phyloP scores from a whole-genome alignment of 495 filamentous ascomycete species.

The Pseudevernia furfuracea region DNA sequence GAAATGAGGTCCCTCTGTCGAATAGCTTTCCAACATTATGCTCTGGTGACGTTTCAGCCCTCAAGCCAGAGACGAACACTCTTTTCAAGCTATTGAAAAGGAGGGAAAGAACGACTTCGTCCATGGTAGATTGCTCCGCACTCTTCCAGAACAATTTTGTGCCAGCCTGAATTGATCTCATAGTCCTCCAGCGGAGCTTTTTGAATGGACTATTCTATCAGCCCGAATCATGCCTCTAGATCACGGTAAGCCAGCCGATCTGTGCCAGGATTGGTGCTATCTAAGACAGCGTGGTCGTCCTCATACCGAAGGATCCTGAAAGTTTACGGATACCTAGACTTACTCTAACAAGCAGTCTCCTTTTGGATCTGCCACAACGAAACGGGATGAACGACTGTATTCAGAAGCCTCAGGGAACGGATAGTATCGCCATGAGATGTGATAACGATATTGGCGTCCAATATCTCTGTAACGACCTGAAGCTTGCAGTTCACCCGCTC shows the following conservation, averaged over 20 bases:
- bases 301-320: constrained; percentile 17
- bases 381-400: constrained; percentile 23
- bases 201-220: neutral
- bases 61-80: neutral
- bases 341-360: constrained; percentile 19
- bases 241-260: constrained; percentile 17
- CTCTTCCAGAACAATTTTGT: neutral
- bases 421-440: constrained; percentile 22
- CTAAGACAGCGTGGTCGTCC: constrained; percentile 17
- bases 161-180: neutral
- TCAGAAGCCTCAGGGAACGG: constrained; percentile 21
- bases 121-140: neutral
- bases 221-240: constrained; percentile 3
- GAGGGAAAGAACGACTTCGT: neutral
- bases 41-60: neutral
- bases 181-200: neutral
- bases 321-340: constrained; percentile 16
- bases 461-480: constrained; percentile 24
- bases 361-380: constrained; percentile 23
- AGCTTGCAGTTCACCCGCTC: constrained; percentile 24
- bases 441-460: constrained; percentile 22
- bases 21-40: neutral
- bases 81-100: neutral
- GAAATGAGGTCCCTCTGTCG: too few species aligned
- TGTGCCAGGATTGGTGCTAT: constrained; percentile 19